Conservation (phyloP, 2,329 filamentous ascomycete genomes). For the Talaromyces marneffei region DNA sequence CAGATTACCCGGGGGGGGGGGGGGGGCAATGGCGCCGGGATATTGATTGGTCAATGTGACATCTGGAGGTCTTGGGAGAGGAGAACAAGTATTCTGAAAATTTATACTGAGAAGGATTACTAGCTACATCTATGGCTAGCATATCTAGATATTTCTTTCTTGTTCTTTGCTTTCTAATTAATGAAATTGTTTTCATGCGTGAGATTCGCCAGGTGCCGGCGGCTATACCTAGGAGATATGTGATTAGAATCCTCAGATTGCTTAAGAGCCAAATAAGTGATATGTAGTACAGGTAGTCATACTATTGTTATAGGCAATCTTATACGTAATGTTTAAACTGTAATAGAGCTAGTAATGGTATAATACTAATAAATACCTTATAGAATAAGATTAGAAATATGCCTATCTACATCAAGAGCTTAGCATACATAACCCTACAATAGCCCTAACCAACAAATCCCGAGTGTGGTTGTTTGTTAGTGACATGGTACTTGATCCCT, state of each 20-base stretch:
- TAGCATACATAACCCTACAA: background rate
- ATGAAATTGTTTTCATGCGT: too few species aligned
- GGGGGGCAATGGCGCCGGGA: background rate
- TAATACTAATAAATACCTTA: too few species aligned
- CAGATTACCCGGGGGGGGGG: background rate
- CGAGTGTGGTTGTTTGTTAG: background rate
- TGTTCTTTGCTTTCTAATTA: background rate
- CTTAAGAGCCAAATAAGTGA: background rate
- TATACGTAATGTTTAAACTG: too few species aligned
- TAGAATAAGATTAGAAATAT: too few species aligned
- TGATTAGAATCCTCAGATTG: background rate
- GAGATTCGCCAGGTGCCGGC: background rate
- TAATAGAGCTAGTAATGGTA: too few species aligned
- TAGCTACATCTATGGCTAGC: background rate
- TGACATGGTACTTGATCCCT: background rate
- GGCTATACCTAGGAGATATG: background rate
- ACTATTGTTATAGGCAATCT: background rate
- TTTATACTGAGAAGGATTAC: background rate
- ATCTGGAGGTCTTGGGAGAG: background rate
- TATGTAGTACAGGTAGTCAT: background rate
- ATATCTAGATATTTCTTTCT: background rate
- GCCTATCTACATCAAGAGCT: background rate
- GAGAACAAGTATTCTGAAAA: background rate
- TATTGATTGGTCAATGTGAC: background rate
- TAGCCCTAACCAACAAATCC: background rate